Evolutionary conservation across 2,329 filamentous ascomycete genomes (phyloP).

Genomic region (Alternaria novae-zelandiae): DNA sequence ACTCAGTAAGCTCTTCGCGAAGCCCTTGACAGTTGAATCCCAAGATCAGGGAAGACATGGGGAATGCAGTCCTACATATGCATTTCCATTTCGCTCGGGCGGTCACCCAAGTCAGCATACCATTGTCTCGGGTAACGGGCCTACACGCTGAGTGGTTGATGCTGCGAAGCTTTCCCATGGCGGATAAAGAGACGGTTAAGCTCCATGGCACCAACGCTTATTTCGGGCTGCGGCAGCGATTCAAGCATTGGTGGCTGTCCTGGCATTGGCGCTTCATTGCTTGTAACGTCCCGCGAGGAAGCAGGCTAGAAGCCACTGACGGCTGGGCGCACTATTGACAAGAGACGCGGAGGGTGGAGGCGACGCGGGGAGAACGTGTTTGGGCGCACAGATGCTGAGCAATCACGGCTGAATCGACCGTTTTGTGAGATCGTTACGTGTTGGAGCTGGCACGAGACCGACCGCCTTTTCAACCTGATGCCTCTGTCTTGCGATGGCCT

Average conservation of each 20-base stretch:
- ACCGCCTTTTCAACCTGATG: not conserved
- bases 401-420: not conserved
- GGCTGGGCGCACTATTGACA: not conserved
- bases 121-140: not conserved
- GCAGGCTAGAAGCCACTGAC: conserved; percentile 1
- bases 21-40: conserved; percentile 4
- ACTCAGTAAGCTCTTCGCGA: conserved; percentile 3
- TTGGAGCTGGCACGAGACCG: not conserved
- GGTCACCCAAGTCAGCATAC: not conserved
- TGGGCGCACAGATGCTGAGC: not conserved
- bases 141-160: conserved; percentile 1
- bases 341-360: not conserved
- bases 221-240: not conserved
- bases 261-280: not conserved
- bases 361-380: not conserved
- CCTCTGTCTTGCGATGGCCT: not conserved
- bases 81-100: not conserved
- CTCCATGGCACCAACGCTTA: conserved; percentile 7
- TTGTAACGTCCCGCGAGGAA: not conserved
- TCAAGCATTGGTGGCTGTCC: conserved; percentile 1
- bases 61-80: conserved; percentile 7
- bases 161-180: not conserved
- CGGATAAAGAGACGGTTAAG: conserved; percentile 11
- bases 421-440: not conserved
- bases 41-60: not conserved